These are phyloP conservation scores for Aaosphaeria pasadenensis DNA, from an alignment of 2,329 filamentous ascomycete genomes.

Conservation along the genomic window DNA sequence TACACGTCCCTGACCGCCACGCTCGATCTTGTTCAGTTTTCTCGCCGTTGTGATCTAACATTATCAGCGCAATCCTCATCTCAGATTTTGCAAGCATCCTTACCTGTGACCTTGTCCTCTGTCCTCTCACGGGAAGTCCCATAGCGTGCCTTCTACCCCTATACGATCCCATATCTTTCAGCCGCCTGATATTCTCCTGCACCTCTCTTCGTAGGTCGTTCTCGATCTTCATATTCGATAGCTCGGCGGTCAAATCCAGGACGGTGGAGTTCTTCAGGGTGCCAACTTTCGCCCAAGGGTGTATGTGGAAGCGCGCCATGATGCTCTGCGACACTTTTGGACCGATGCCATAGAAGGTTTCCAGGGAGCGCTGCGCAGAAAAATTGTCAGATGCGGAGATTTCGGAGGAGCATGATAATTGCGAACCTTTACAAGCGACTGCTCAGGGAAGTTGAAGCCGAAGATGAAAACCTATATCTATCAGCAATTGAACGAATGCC, in stretches of 20 bases:
- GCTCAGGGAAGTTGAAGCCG: slow-evolving; percentile 81
- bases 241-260: slow-evolving; percentile 76
- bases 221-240: slow-evolving; percentile 91
- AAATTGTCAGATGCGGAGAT: slow-evolving; percentile 32
- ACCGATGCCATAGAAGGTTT: slow-evolving; percentile 35
- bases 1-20: slow-evolving; percentile 40
- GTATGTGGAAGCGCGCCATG: slow-evolving; percentile 85
- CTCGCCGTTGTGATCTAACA: slow-evolving; percentile 56
- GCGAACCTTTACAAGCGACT: slow-evolving; percentile 75
- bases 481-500: neutral
- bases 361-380: slow-evolving; percentile 61
- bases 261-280: slow-evolving; percentile 72
- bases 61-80: slow-evolving; percentile 8
- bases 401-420: slow-evolving; percentile 3
- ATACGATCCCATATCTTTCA: slow-evolving; percentile 90
- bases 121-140: slow-evolving; percentile 85
- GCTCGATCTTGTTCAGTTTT: slow-evolving; percentile 58
- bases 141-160: slow-evolving; percentile 89
- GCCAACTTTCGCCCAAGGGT: slow-evolving; percentile 76
- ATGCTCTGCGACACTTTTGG: slow-evolving; percentile 58
- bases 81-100: slow-evolving; percentile 5
- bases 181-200: slow-evolving; percentile 77
- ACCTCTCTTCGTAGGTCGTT: slow-evolving; percentile 77
- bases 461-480: slow-evolving; percentile 73
- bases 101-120: slow-evolving; percentile 78